Conservation (phyloP, 306 rosid species). For the Canavalia ensiformis region DNA sequence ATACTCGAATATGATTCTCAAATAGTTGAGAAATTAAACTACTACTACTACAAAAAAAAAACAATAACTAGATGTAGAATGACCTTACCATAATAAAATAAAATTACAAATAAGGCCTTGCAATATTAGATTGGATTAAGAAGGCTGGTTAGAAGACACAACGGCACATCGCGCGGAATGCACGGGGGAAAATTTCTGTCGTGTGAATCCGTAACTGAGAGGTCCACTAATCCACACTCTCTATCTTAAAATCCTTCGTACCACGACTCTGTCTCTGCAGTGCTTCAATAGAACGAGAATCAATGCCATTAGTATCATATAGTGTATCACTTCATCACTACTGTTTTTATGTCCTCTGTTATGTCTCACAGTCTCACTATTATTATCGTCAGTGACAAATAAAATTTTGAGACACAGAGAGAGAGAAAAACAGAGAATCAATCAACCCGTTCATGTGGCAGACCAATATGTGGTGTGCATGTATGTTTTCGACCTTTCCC, state of each 20-base stretch:
- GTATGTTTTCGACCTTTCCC: neutral
- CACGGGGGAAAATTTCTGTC: constrained; percentile 68
- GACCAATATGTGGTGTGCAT: neutral
- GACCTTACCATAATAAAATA: too few species aligned
- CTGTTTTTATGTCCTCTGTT: constrained; percentile 20
- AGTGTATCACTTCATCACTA: neutral
- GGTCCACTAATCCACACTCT: constrained; percentile 30
- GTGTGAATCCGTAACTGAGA: constrained; percentile 8
- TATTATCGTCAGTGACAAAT: neutral
- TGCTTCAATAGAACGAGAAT: constrained; percentile 22
- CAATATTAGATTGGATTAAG: neutral
- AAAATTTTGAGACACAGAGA: neutral
- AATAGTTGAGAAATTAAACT: too few species aligned
- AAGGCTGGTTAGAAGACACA: neutral
- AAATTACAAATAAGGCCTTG: too few species aligned
- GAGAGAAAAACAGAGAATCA: neutral
- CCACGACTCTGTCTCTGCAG: constrained; percentile 38
- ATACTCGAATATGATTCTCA: too few species aligned
- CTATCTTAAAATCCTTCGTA: constrained; percentile 43
- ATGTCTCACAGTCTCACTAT: neutral
- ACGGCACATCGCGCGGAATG: constrained; percentile 71
- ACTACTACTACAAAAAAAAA: too few species aligned
- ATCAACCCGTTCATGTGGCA: neutral
- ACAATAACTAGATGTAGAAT: too few species aligned
- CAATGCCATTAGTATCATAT: neutral